Percentiles rank a stretch among this genome's conserved stretches.
Evolutionary conservation across 1,139 yeast species (phyloP).

Genomic region (Diutina siamensis): DNA sequence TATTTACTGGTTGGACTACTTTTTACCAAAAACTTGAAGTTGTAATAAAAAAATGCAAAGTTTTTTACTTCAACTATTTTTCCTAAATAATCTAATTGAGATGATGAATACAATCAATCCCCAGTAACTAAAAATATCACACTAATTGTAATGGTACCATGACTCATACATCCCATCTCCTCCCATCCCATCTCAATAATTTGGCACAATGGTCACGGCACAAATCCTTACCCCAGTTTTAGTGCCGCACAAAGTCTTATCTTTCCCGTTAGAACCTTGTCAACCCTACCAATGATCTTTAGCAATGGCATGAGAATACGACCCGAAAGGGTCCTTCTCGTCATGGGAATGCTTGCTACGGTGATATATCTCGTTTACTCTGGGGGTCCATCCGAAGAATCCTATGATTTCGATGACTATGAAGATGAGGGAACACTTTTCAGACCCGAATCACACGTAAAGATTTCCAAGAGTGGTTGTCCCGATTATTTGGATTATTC

Average conservation of each 20-base stretch:
- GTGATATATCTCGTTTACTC: background rate
- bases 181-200: no score
- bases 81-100: no score
- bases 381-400: background rate
- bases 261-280: background rate
- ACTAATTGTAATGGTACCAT: no score
- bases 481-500: constrained; percentile 33
- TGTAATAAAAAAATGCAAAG: no score
- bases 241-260: background rate
- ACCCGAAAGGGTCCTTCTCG: background rate
- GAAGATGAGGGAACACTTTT: background rate
- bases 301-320: background rate
- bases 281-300: background rate
- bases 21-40: no score
- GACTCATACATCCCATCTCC: no score
- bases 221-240: no score
- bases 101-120: no score
- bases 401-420: background rate
- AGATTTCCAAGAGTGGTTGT: constrained; percentile 14
- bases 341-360: background rate
- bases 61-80: no score
- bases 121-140: no score
- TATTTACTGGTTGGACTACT: no score
- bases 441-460: background rate
- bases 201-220: no score